Base-by-base conservation (phyloP, 2,329 filamentous ascomycete species). In the Fusarium foetens region DNA sequence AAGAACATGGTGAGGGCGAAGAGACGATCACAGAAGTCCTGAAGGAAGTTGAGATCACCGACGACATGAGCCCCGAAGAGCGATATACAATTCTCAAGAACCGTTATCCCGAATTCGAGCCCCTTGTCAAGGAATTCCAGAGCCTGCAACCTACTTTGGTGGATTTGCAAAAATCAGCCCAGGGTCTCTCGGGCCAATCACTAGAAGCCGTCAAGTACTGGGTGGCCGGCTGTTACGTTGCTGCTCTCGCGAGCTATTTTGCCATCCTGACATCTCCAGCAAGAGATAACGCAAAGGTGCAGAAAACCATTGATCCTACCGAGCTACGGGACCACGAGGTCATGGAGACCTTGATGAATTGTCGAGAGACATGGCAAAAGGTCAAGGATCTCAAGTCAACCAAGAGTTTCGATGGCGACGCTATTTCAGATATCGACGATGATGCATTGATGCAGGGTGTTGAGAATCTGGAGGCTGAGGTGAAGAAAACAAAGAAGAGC, bases 41-140 rank as follows among this genome's bases (percentile, higher is more conserved):
- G 51, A 93, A 94, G 57, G 92, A 97, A 76, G 79, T 95, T 45
- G 91, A 95, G 75, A 91, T 98, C 63, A 92, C 94, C 17, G 90
- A 93, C 27, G 90, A 93, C 67, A 95, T 97, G 91, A 84, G 87
- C 11, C 81, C 89, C 8, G 91, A 93, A 45, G 95, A 98, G 79
- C 89, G 91, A 72, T 83, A 92, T 71, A 92, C 91, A 77, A 88
- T 98, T 21, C 83, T 99, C 55, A 90, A 91, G 76, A 88, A 90
- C 51, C 88, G 94, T 80, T 98, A 99, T 80, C 96, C 97, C 6
- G 96, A 99, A 79, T 96, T 98, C 73, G 93, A 97, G 70, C 92
- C 92, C 63, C 86, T 99, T 41, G 91, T 93, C 52, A 91, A 92
- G 74, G 95, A 98, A 77, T 92, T 96, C 66, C 80, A 92, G 59